A percentile compares a stretch with the other conserved stretches of the same genome.
These are phyloP conservation scores for Coniochaeta sp. DNA, from an alignment of 2,329 filamentous ascomycete species.

Conservation along the genomic window DNA sequence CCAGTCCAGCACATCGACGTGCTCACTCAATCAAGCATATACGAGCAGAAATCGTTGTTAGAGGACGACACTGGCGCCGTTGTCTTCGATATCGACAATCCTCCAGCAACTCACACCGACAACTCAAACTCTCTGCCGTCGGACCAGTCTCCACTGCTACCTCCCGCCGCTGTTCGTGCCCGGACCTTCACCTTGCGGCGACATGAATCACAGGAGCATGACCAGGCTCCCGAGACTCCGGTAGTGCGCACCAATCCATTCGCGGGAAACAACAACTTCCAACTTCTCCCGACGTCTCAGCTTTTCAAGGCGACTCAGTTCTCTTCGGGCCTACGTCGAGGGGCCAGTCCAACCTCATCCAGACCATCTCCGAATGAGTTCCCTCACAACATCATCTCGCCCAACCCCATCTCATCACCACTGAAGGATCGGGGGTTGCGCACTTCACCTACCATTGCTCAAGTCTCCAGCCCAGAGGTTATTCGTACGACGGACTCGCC, in stretches of 20 bases:
- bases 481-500: constrained; percentile 18
- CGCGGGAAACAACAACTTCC: constrained; percentile 22
- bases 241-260: constrained; percentile 42
- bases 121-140: constrained; percentile 19
- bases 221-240: constrained; percentile 38
- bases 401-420: constrained; percentile 39
- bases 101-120: constrained; percentile 27
- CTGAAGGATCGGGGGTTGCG: constrained; percentile 41
- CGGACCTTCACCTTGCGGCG: background rate
- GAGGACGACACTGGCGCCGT: constrained; percentile 45
- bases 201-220: constrained; percentile 6
- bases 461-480: constrained; percentile 13
- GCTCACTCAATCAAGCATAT: constrained; percentile 13
- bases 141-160: background rate
- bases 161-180: background rate
- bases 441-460: constrained; percentile 29
- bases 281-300: constrained; percentile 35
- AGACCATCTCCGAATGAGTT: constrained; percentile 46
- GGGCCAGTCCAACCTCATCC: constrained; percentile 49
- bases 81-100: constrained; percentile 31
- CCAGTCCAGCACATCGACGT: background rate
- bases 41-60: constrained; percentile 27
- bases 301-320: constrained; percentile 49
- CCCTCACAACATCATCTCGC: constrained; percentile 34
- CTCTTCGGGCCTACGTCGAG: constrained; percentile 41